These are phyloP conservation scores for Phalaenopsis hybrid DNA, from an alignment of 116 monocot species.

Conservation along the genomic window DNA sequence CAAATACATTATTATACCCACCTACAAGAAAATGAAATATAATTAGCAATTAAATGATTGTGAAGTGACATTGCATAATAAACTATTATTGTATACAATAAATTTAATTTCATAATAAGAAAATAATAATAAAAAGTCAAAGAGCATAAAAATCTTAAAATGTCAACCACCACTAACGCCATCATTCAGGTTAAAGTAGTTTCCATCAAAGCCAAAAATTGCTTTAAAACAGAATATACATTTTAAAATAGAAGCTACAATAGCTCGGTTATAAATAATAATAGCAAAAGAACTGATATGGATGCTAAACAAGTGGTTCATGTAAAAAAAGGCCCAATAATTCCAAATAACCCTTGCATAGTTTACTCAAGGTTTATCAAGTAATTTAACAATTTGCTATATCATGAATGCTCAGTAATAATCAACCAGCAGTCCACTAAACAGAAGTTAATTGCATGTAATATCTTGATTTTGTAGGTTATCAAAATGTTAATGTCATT, in stretches of 20 bases:
- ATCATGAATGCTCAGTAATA: not conserved
- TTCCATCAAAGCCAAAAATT: not conserved
- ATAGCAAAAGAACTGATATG: not conserved
- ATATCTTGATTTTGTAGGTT: slow-evolving; percentile 1
- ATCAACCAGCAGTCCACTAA: not conserved
- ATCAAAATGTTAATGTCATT: not conserved
- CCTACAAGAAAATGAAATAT: slow-evolving; percentile 29
- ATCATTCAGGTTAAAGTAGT: not conserved
- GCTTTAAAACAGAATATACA: not conserved
- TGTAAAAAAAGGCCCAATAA: not conserved
- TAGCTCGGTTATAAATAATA: not conserved
- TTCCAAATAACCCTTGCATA: not conserved
- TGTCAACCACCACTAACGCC: not conserved
- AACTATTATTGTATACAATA: not conserved
- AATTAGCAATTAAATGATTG: not conserved
- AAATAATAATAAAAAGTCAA: not conserved
- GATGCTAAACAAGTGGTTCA: not conserved
- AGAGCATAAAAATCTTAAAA: not conserved
- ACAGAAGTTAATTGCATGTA: too few relatives aligned
- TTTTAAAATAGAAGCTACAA: not conserved
- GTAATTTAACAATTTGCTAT: not conserved
- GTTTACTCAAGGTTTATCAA: not conserved
- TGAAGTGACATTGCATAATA: not conserved
- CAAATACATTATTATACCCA: slow-evolving; percentile 98
- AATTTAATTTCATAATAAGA: not conserved